phyloP scores from a whole-genome alignment of 2,329 filamentous ascomycete species.

The Colletotrichum eremochloae region DNA sequence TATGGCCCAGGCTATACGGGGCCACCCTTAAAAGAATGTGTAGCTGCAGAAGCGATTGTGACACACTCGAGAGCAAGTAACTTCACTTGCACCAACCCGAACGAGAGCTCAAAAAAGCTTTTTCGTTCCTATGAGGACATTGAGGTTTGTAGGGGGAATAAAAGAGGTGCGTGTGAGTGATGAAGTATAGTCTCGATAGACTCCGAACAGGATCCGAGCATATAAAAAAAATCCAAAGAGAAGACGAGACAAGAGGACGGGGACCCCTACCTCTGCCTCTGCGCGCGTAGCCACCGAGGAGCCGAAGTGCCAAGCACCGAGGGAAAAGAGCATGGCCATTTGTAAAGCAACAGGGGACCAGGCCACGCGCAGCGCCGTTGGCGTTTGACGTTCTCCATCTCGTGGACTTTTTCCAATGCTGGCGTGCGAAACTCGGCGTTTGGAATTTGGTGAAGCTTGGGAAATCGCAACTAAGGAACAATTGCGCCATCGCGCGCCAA shows the following conservation, averaged over 20 bases:
- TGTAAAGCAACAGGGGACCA: constrained; percentile 22
- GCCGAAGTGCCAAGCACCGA: constrained; percentile 3
- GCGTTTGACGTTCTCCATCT: background rate
- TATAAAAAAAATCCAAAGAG: constrained; percentile 33
- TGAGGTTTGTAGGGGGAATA: constrained; percentile 7
- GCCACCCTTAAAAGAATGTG: constrained; percentile 34
- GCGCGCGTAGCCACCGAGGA: constrained; percentile 17
- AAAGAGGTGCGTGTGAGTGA: background rate
- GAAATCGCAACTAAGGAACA: constrained; percentile 38
- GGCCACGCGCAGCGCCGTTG: constrained; percentile 27
- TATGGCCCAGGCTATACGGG: constrained; percentile 27
- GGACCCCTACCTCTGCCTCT: constrained; percentile 10
- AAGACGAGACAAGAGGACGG: constrained; percentile 9
- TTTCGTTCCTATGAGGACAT: constrained; percentile 35
- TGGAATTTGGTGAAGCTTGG: constrained; percentile 41
- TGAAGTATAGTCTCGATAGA: constrained; percentile 10
- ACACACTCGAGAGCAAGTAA: constrained; percentile 32
- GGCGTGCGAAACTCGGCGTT: constrained; percentile 42
- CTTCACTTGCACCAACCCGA: constrained; percentile 37
- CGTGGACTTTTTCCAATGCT: constrained; percentile 10
- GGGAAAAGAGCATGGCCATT: constrained; percentile 1
- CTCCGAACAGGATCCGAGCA: constrained; percentile 38
- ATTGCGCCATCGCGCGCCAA: constrained; percentile 42
- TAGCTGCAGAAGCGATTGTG: constrained; percentile 23
- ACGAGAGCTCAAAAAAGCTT: constrained; percentile 17